Conservation (phyloP, 768 basidiomycete species). For the Boletus vermiculosoides region DNA sequence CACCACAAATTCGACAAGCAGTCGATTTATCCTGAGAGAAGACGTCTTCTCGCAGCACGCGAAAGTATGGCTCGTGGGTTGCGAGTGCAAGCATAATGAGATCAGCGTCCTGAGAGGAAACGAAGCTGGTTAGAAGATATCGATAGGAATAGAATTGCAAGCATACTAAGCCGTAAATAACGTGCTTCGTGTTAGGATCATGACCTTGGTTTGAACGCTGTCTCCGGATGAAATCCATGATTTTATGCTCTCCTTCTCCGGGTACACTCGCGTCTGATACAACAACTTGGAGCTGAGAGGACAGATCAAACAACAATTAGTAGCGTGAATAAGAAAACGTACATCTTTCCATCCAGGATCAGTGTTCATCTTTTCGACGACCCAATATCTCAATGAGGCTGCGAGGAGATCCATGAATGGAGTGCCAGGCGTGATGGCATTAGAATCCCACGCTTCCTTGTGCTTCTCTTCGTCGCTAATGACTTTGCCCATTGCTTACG, state of each 20-base stretch:
- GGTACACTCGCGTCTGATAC: conserved; percentile 97
- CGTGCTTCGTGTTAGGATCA: conserved; percentile 93
- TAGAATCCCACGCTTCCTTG: conserved; percentile 92
- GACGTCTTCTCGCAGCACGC: conserved; percentile 96
- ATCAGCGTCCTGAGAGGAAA: conserved; percentile 79
- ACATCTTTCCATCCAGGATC: conserved; percentile 97
- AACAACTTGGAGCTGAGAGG: conserved; percentile 80
- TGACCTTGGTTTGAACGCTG: conserved; percentile 86
- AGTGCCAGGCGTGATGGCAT: conserved; percentile 98
- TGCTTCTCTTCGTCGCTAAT: conserved; percentile 78
- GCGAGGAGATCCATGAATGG: conserved; percentile 97
- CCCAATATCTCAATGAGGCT: conserved; percentile 90
- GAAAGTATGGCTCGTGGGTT: conserved; percentile 98
- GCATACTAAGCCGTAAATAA: conserved; percentile 93
- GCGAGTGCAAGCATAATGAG: conserved; percentile 98
- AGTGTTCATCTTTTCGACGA: conserved; percentile 89
- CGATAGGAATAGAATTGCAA: not conserved
- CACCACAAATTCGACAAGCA: conserved; percentile 90
- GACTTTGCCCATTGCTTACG: conserved; percentile 87
- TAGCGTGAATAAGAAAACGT: conserved; percentile 17
- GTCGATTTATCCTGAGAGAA: conserved; percentile 80
- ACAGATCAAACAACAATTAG: not conserved
- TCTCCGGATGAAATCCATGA: conserved; percentile 96
- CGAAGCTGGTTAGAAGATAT: conserved; percentile 8
- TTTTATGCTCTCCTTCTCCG: conserved; percentile 99